Percentiles rank a stretch among this genome's conserved stretches.
phyloP scores from a whole-genome alignment of 106 monocot species.

The Acorus gramineus region DNA sequence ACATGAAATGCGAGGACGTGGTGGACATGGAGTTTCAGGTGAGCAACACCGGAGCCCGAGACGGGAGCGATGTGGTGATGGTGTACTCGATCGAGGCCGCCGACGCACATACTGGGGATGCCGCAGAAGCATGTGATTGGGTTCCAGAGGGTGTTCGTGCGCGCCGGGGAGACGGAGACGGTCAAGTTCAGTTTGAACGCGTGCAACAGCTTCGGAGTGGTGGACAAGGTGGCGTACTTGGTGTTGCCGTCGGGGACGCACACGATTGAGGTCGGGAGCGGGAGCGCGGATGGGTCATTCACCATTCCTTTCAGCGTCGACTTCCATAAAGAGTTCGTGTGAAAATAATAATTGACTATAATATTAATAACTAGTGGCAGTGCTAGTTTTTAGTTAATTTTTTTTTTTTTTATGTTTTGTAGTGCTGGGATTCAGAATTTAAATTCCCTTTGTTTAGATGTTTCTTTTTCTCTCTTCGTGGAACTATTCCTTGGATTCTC shows the following conservation, averaged over 20 bases:
- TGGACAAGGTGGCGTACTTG: slow-evolving; percentile 4
- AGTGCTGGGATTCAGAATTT: too few species aligned
- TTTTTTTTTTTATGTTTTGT: too few species aligned
- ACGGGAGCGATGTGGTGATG: slow-evolving; percentile 1
- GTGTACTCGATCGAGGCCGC: slow-evolving; percentile 2
- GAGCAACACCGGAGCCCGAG: neutral
- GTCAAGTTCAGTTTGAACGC: slow-evolving; percentile 2
- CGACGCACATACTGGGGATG: neutral
- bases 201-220: slow-evolving; percentile 3
- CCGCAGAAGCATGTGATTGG: slow-evolving; percentile 8
- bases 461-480: too few species aligned
- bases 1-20: neutral
- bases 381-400: too few species aligned
- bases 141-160: slow-evolving; percentile 7
- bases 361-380: too few species aligned
- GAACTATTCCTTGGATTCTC: too few species aligned
- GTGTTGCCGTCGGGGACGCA: slow-evolving; percentile 6
- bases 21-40: neutral
- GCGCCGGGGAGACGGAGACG: neutral
- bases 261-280: neutral
- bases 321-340: too few species aligned
- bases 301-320: too few species aligned
- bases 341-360: too few species aligned
- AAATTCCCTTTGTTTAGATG: too few species aligned
- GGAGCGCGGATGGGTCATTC: neutral